Evolutionary conservation across 495 filamentous ascomycete genomes (phyloP), one percentile per base, ranked within the genome.

Genomic region (Cryomyces antarcticus): DNA sequence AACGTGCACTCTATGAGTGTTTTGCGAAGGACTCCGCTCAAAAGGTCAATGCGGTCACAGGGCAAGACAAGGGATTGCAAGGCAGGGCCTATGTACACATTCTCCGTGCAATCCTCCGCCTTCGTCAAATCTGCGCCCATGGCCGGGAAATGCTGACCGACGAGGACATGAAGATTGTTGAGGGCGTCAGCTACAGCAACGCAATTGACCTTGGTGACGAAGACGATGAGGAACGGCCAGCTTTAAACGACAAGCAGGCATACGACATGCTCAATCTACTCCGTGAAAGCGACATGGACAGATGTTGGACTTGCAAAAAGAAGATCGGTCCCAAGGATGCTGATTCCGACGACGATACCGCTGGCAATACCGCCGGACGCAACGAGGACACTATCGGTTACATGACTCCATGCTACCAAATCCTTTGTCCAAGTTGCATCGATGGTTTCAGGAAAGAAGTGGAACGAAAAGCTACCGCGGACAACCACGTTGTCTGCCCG

Each of bases 41-140:
- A 12, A 69, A 73, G 60, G 66, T 78, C 57, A 58, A 59, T 28
- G 41, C 53, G 9, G 66, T 77, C 7, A 68, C 72, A 0, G 63
- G 57, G 37, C 61, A 69, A 28, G 53, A 55, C 44, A 64, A 64
- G 44, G 73, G 68, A 28, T 67, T 93, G 37, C 80, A 81, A 39
- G 86, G 85, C 17, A 82, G 73, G 38, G 73, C 77, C 42, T 94
- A 89, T 56, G 82, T 86, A 28, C 82, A 92, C 47, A 83, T 96
- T 41, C 61, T 97, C 34, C 83, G 82, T 46, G 79, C 82, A 6
- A 94, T 97, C 61, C 72, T 88, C 53, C 82, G 86, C 35, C 71
- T 97, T 6, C 83, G 89, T 5, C 71, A 86, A 38, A 76, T 95
- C 30, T 95, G 83, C 52, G 89, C 87, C 4, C 84, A 93, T 59